Evolutionary conservation across 31 red algal species (phyloP), one percentile per base, ranked within the genome.

Genomic region (Endocladia muricata): DNA sequence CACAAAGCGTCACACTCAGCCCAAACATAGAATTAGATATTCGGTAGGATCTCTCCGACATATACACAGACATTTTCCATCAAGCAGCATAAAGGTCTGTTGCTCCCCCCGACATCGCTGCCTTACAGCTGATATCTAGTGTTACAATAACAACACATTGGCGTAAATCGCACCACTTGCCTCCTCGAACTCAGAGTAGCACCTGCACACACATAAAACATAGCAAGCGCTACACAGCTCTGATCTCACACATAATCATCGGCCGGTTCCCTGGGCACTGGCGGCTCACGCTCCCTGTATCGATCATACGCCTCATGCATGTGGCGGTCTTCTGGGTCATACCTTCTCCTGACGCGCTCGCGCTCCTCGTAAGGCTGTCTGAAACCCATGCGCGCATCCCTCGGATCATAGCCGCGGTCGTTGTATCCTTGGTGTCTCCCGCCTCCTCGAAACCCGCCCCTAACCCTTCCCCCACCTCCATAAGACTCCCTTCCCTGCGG

Each of bases 261-360:
- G 34, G 82, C 82, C 40, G 82, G 68, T 61, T 85, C 82, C 36
- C 82, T 41, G 55, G 82, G 82, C 43, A 85, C 82, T 22, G 82
- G 82, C 57, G 82, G 82, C 60, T 85, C 68, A 32, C 82, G 70
- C 19, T 77, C 82, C 9, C 72, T 47, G 29, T 69, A 25, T 41
- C 82, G 70, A 41, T 85, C 71, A 4, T 85, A 70, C 26, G 71
- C 42, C 35, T 75, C 71, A 11, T 55, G 61, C 26, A 59, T 42
- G 36, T 60, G 61, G 2, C 61, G 82, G 57, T 38, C 71, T 30
- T 76, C 71, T 9, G 40, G 37, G 31, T 83, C 63, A 51, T 74
- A 72, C 61, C 82, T 66, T 44, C 82, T 40, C 60, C 82, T 54
- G 21, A 68, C 37, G 39, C 60, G 70, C 34, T 85, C 71, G 56